A percentile compares a stretch with the other conserved stretches of the same genome.
phyloP scores from a whole-genome alignment of 2,329 filamentous ascomycete species.

The Emydomyces testavorans region DNA sequence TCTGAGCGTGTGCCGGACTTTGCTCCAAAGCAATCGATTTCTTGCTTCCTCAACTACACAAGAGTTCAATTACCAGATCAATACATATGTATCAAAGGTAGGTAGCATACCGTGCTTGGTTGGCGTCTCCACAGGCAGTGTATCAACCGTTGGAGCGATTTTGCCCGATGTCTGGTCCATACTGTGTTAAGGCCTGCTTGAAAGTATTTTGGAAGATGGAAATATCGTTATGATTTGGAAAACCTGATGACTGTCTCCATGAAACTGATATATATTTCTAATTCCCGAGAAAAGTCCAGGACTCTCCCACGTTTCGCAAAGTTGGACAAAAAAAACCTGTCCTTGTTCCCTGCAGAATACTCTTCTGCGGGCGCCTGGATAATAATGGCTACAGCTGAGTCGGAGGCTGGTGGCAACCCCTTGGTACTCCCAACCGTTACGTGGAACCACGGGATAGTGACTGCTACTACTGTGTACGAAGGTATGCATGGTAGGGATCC shows the following conservation, averaged over 20 bases:
- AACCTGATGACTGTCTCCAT: neutral
- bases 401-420: too few relatives aligned
- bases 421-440: too few relatives aligned
- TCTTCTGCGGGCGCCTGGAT: too few relatives aligned
- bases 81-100: neutral
- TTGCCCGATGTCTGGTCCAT: neutral
- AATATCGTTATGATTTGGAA: neutral
- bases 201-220: neutral
- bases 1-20: slow-evolving; percentile 40
- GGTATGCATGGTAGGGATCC: too few relatives aligned
- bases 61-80: neutral
- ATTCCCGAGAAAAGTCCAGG: neutral
- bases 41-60: neutral
- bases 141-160: neutral
- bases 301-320: neutral
- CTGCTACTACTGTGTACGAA: too few relatives aligned
- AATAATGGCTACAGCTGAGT: too few relatives aligned
- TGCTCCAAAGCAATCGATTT: slow-evolving; percentile 41
- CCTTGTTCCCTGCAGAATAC: neutral
- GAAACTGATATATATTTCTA: neutral
- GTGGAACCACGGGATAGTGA: too few relatives aligned
- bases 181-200: neutral
- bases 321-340: neutral
- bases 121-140: neutral
- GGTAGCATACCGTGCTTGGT: neutral